Base-by-base conservation (phyloP, 768 basidiomycete genomes). In the Paxillus involutus region DNA sequence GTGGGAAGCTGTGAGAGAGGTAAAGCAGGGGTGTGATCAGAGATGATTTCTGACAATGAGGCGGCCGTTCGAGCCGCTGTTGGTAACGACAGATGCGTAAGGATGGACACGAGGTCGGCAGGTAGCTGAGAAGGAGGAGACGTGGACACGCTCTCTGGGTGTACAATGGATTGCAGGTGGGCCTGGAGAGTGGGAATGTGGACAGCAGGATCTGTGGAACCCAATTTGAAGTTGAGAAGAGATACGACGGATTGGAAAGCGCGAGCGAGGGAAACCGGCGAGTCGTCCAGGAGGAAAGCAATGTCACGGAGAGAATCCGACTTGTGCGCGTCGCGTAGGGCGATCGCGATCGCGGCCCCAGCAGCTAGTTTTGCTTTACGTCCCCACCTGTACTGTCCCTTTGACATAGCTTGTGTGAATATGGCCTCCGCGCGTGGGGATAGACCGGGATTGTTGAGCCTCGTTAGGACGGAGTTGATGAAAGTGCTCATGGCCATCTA, bases 261-360 rank as follows among this genome's bases (percentile, higher is more conserved):
- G 32, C 83, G 83, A 4, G 82, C 75, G 44, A 91, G 72, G 37
- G 78, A 69, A 33, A 74, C 55, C 16, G 75, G 66, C 21, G 81
- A 72, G 49, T 84, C 81, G 46, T 82, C 77, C 30, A 90, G 74
- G 24, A 89, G 71, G 59, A 80, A 82, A 4, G 90, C 85, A 56
- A 94, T 82, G 57, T 89, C 83, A 49, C 75, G 77, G 44, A 91
- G 74, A 12, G 81, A 80, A 64, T 88, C 86, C 29, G 86, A 82
- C 52, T 81, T 84, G 61, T 76, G 82, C 53, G 79, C 77, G 73
- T 91, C 86, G 47, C 90, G 85, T 41, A 91, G 74, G 6, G 88
- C 84, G 51, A 91, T 78, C 24, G 83, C 79, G 26, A 91, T 73
- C 44, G 84, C 81, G 3, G 85, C 88, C 12, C 83, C 91, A 0